A percentile compares a stretch with the other conserved stretches of the same genome.
These are phyloP conservation scores for Cordia subcordata DNA, from an alignment of 257 asterid genomes.

Conservation along the genomic window DNA sequence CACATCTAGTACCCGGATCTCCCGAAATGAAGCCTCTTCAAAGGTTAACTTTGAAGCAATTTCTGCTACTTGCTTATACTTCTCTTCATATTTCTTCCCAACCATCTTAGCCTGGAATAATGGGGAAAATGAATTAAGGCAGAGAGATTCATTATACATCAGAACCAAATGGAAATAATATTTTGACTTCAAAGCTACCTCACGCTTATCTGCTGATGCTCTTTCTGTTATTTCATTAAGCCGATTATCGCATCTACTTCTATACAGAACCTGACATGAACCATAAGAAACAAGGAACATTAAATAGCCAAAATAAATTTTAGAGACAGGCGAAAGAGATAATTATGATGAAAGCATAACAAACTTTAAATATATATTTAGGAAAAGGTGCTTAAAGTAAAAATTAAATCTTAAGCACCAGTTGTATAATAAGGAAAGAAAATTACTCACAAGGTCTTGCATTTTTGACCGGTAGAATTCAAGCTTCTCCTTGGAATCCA, in stretches of 20 bases:
- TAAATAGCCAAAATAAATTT: conserved; percentile 2
- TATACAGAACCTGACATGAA: conserved; percentile 71
- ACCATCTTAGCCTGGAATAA: conserved; percentile 72
- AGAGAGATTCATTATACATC: background rate
- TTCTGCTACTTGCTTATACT: conserved; percentile 89
- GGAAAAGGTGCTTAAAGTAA: background rate
- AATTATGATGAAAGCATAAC: background rate
- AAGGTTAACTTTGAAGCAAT: conserved; percentile 88
- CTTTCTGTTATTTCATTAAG: conserved; percentile 97
- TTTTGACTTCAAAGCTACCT: conserved; percentile 41
- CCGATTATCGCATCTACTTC: conserved; percentile 96
- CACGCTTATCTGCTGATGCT: conserved; percentile 86
- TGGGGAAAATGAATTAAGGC: conserved; percentile 4
- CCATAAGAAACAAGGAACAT: conserved; percentile 11
- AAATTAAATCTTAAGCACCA: conserved; percentile 1
- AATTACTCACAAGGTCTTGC: conserved; percentile 94
- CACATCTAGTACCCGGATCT: conserved; percentile 51
- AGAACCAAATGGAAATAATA: conserved; percentile 7
- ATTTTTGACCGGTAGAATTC: conserved; percentile 85
- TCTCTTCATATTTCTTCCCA: conserved; percentile 90
- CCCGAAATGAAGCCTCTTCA: conserved; percentile 96
- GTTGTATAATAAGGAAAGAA: background rate
- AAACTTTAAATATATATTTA: background rate
- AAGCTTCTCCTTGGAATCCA: conserved; percentile 96
- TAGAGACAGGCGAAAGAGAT: background rate